phyloP scores from a whole-genome alignment of 2,329 filamentous ascomycete genomes.

The Nemania diffusa region DNA sequence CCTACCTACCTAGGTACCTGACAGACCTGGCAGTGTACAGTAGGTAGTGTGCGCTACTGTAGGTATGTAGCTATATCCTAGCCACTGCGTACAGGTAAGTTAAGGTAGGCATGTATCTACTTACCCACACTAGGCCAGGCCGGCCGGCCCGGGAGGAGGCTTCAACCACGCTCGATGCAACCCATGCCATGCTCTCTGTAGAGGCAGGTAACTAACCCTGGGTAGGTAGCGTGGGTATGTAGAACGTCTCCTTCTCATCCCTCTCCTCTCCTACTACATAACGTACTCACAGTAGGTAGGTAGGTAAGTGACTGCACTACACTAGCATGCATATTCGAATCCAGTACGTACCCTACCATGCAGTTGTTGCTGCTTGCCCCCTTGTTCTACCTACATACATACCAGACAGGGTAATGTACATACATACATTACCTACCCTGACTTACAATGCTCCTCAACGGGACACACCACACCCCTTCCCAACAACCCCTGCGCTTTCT shows the following conservation, averaged over 20 bases:
- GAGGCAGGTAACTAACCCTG: conserved; percentile 1
- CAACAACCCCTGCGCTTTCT: background rate
- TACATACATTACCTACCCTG: background rate
- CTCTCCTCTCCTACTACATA: conserved; percentile 1
- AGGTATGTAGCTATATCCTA: no score
- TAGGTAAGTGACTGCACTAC: background rate
- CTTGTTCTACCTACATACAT: background rate
- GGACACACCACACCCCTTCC: conserved; percentile 15
- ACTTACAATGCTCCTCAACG: conserved; percentile 26
- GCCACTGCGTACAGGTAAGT: background rate
- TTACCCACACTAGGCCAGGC: conserved; percentile 24
- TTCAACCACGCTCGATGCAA: conserved; percentile 17
- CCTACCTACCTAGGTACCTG: background rate
- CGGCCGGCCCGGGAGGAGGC: conserved; percentile 31
- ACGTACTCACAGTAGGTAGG: background rate
- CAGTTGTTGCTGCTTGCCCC: conserved; percentile 16
- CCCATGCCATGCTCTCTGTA: background rate
- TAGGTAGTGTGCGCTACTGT: no score
- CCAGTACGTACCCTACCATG: conserved; percentile 12
- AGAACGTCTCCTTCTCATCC: no score
- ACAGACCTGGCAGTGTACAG: no score
- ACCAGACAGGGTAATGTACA: background rate
- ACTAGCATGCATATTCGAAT: conserved; percentile 31
- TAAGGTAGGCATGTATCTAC: background rate
- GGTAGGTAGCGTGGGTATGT: background rate